Evolutionary conservation across 208 protist species (phyloP).

Genomic region (Vickermania ingenoplastis): DNA sequence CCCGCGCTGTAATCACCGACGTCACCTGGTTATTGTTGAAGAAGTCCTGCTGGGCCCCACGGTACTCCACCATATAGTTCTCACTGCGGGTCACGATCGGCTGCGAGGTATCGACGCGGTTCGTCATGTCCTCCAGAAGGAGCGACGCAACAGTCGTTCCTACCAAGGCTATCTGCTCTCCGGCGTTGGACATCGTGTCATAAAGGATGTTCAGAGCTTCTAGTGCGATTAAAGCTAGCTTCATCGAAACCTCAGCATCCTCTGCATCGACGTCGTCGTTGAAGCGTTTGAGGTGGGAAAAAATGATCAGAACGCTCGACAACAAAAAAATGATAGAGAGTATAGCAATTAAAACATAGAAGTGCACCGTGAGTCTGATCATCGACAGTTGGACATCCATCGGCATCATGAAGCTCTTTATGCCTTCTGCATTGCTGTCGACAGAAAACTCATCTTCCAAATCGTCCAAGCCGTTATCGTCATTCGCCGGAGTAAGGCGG

Average conservation of each 20-base stretch:
- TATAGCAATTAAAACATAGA: not conserved
- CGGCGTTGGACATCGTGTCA: not conserved
- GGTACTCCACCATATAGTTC: not conserved
- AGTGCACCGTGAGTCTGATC: not conserved
- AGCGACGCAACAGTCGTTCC: not conserved
- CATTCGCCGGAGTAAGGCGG: not conserved
- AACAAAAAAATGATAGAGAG: not conserved
- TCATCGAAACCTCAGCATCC: not conserved
- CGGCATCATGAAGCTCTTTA: not conserved
- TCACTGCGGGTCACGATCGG: not conserved
- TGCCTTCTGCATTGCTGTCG: not conserved
- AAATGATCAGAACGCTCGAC: not conserved
- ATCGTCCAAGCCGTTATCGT: not conserved
- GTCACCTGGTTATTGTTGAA: not conserved
- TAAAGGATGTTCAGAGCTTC: not conserved
- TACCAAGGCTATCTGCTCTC: not conserved
- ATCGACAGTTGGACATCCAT: not conserved
- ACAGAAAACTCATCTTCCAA: not conserved
- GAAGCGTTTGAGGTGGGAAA: not conserved
- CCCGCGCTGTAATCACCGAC: not conserved
- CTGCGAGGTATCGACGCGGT: not conserved
- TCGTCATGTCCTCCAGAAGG: not conserved
- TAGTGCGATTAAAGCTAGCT: not conserved
- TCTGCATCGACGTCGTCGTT: not conserved
- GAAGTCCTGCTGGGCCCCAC: not conserved